Conservation (phyloP, 208 protist genomes). For the Crithidia sp. region DNA sequence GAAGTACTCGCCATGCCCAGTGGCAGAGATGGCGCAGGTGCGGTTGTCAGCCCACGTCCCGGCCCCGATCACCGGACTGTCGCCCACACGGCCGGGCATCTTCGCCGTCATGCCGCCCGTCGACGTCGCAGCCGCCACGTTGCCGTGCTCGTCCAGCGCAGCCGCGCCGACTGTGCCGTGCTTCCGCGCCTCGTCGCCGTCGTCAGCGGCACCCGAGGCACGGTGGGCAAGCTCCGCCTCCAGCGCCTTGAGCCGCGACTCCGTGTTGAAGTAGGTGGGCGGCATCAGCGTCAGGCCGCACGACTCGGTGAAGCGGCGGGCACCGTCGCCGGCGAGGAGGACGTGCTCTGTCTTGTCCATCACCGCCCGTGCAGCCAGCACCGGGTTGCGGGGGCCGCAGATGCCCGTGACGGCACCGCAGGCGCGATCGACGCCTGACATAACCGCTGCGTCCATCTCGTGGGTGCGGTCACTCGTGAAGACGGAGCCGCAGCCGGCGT, state of each 20-base stretch:
- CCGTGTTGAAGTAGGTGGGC: slow-evolving; percentile 30
- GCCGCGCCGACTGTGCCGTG: slow-evolving; percentile 35
- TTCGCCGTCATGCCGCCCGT: slow-evolving; percentile 37
- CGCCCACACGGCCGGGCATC: slow-evolving; percentile 32
- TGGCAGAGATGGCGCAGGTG: slow-evolving; percentile 37
- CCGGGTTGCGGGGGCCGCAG: slow-evolving; percentile 37
- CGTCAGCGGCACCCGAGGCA: slow-evolving; percentile 9
- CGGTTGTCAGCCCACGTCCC: slow-evolving; percentile 38
- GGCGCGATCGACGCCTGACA: slow-evolving; percentile 32
- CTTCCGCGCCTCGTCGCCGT: slow-evolving; percentile 20
- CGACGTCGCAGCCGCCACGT: slow-evolving; percentile 34
- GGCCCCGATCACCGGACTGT: slow-evolving; percentile 34
- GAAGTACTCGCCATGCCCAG: slow-evolving; percentile 32
- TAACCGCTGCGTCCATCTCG: slow-evolving; percentile 38
- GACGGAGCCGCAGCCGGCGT: slow-evolving; percentile 33
- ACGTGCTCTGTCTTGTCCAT: slow-evolving; percentile 39
- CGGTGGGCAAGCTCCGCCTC: slow-evolving; percentile 29
- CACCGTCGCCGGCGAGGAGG: slow-evolving; percentile 30
- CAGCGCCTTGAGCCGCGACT: slow-evolving; percentile 30
- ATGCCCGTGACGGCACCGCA: slow-evolving; percentile 32
- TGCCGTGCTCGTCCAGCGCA: slow-evolving; percentile 26
- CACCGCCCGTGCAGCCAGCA: slow-evolving; percentile 29
- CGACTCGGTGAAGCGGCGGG: slow-evolving; percentile 25
- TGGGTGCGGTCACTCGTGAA: slow-evolving; percentile 37
- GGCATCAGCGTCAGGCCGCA: slow-evolving; percentile 19